Evolutionary conservation across 805 yeast species (phyloP).

Genomic region (Wilhelminamyces savonicus): DNA sequence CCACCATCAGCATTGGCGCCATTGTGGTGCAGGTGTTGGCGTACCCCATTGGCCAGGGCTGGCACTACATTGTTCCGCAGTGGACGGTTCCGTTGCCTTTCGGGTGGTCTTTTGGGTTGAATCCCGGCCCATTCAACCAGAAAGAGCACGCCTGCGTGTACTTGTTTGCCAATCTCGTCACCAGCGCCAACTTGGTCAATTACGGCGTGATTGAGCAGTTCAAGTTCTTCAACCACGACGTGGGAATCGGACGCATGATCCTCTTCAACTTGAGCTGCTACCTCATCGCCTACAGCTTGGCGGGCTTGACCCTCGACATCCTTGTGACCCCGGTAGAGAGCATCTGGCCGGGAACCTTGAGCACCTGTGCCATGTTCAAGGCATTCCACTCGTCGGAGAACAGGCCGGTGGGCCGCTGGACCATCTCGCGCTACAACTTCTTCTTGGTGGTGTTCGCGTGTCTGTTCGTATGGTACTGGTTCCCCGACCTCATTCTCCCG

Average conservation of each 20-base stretch:
- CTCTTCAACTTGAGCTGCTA: slow-evolving; percentile 5
- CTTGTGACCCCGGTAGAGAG: slow-evolving; percentile 3
- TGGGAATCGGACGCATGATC: slow-evolving; percentile 4
- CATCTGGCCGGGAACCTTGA: slow-evolving; percentile 5
- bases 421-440: slow-evolving; percentile 7
- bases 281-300: slow-evolving; percentile 2
- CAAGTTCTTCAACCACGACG: slow-evolving; percentile 6
- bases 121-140: neutral
- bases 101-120: neutral
- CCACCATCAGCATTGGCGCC: slow-evolving; percentile 6
- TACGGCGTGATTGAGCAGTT: slow-evolving; percentile 4
- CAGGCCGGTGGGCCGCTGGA: slow-evolving; percentile 3
- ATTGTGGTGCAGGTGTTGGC: slow-evolving; percentile 9
- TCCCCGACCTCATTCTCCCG: slow-evolving; percentile 7
- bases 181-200: slow-evolving; percentile 3
- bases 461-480: slow-evolving; percentile 15
- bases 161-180: slow-evolving; percentile 3
- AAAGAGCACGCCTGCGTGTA: slow-evolving; percentile 4
- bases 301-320: slow-evolving; percentile 2
- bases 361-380: slow-evolving; percentile 5
- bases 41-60: slow-evolving; percentile 3
- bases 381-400: slow-evolving; percentile 3
- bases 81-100: neutral
- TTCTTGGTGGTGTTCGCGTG: slow-evolving; percentile 8
- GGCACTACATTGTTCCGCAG: neutral